Base-by-base conservation (phyloP, 768 basidiomycete species). In the Phanerochaete carnosa region DNA sequence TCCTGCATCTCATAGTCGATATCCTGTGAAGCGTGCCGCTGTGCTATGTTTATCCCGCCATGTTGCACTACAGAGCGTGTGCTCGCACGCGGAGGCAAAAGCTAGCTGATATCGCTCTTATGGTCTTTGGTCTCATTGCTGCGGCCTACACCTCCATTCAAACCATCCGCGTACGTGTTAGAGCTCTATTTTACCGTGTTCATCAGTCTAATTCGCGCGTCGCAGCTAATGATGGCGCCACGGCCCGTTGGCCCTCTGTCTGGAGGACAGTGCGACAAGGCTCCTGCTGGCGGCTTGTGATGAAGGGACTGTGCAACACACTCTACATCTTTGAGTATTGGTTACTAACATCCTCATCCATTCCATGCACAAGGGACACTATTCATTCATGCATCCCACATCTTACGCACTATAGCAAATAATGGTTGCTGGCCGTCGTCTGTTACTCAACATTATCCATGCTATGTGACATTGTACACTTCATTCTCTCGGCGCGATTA, bases 11-110 rank as follows among this genome's bases (percentile, higher is more conserved):
- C 66, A 46, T 68, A 63, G 25, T 16, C 11, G 25, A 39, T 19
- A 11, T 35, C n/a, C 56, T 43, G 8, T 35, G 16, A 19, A 64
- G 95, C 68, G 88, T 97, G 9, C 96, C 96, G 8, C 77, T 98
- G 62, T 96, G 94, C 73, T 95, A 92, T 71, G 86, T 95, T 51
- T 98, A 97, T 69, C 96, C 95, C 3, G 88, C 95, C 5, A 87
- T 97, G 89, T 74, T 97, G 62, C 95, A 96, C 70, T 90, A 93
- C 76, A 90, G 83, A 74, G 90, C 89, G n/a, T 87, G 87, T 65
- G 89, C 95, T 6, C 80, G 77, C 63, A 95, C 91, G 0, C 78
- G 79, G 61, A 82, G 69, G 65, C 78, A 88, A 73, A 92, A 88
- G 70, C 45, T 80, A 3, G 76, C 77, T 1, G 95, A 98, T 72